Base-by-base conservation (phyloP, 352 stramenopile species). In the Albugo laibachii region DNA sequence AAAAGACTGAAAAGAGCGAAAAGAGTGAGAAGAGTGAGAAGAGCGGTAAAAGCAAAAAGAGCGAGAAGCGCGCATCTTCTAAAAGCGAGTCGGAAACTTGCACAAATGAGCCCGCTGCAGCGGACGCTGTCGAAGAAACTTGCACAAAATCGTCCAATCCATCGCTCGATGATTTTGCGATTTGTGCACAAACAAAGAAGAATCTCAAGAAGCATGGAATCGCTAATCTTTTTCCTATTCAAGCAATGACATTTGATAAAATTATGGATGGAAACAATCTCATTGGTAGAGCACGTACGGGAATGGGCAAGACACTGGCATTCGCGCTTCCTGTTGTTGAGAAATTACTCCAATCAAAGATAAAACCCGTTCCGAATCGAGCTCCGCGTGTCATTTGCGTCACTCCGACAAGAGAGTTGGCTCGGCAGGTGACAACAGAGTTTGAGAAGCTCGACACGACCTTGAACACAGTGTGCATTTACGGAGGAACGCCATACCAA, bases 241-340 rank as follows among this genome's bases (percentile, higher is more conserved):
- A 96, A 54, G 72, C 78, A 27, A 88, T 94, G 70, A 95, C 92
- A 11, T 98, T 97, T 47, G 73, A 94, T 58, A 93, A 95, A 58
- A 94, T 98, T 48, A 57, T 96, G 27, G 78, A 83, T 44, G 91
- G 94, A 18, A 86, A 95, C 40, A 94, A 99, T 68, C 67, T 99
- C 15, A 97, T 99, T 62, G 95, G 94, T 13, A 82, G 93, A 45
- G 93, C 88, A 10, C 84, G 91, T 20, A 99, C 94, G 2, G 95
- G 95, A 52, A 98, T 96, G 56, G 95, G 95, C 47, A 99, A 99
- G 76, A 99, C 95, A 15, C 69, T 99, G 11, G 95, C 95, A 34
- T 99, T 99, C 66, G 94, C 91, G 8, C 69, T 99, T 36, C 95
- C 95, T 3, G 68, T 96, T 14, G 76, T 98, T 37, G 84, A 96